These are phyloP conservation scores for Hanseniaspora meyeri DNA, from an alignment of 805 yeast genomes.

Conservation along the genomic window DNA sequence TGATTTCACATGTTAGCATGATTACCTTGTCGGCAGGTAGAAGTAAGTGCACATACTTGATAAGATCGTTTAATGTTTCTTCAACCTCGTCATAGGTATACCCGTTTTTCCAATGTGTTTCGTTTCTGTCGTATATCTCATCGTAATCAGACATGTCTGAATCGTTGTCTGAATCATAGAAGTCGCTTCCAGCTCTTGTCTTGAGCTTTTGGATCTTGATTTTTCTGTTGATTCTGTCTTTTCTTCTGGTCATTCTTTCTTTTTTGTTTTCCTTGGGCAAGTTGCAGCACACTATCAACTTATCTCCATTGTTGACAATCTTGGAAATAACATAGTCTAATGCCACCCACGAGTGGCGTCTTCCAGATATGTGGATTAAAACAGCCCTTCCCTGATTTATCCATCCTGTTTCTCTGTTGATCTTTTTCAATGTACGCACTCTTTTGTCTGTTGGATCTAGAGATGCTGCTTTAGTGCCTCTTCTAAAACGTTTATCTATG, in stretches of 20 bases:
- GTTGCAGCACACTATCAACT: conserved; percentile 46
- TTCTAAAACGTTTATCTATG: conserved; percentile 2
- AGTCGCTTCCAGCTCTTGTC: conserved; percentile 13
- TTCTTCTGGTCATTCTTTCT: conserved; percentile 11
- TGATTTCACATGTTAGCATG: conserved; percentile 27
- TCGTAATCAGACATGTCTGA: conserved; percentile 13
- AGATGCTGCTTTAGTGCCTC: conserved; percentile 5
- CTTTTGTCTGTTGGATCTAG: conserved; percentile 4
- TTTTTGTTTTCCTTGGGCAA: conserved; percentile 17
- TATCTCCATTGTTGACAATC: conserved; percentile 52
- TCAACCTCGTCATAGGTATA: conserved; percentile 21
- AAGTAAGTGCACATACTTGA: conserved; percentile 19
- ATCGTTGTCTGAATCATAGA: background rate
- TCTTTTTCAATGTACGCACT: conserved; percentile 20
- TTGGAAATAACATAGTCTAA: conserved; percentile 54
- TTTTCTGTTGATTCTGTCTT: conserved; percentile 13
- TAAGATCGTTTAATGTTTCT: conserved; percentile 19
- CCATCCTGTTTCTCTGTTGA: conserved; percentile 22
- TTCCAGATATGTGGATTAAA: conserved; percentile 54
- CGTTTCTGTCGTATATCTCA: conserved; percentile 14
- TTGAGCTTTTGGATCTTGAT: background rate
- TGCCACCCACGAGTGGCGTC: conserved; percentile 73
- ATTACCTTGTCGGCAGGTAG: conserved; percentile 19
- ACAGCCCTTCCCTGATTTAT: conserved; percentile 34
- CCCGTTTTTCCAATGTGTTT: conserved; percentile 25